phyloP scores from a whole-genome alignment of 1,284 basidiomycete genomes.

The Pholiota adiposa region DNA sequence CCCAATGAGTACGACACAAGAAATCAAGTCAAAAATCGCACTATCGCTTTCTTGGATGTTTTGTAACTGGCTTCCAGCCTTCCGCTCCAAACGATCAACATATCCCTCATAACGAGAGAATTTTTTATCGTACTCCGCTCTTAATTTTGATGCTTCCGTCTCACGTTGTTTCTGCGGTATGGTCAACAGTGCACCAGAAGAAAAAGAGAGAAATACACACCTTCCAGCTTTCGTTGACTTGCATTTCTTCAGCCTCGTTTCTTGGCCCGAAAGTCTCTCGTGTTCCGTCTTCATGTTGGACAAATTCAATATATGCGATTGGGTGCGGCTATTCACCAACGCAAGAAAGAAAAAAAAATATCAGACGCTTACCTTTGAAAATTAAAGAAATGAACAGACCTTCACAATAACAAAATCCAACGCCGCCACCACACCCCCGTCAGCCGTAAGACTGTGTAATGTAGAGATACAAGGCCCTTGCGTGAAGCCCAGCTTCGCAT shows the following conservation, averaged over 20 bases:
- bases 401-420: constrained; percentile 81
- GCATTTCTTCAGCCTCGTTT: constrained; percentile 72
- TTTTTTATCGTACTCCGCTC: constrained; percentile 57
- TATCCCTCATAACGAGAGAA: constrained; percentile 51
- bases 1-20: not conserved
- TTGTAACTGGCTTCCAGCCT: constrained; percentile 46
- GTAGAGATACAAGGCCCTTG: constrained; percentile 69
- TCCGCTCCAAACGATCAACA: constrained; percentile 59
- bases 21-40: constrained; percentile 28
- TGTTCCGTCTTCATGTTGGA: constrained; percentile 55
- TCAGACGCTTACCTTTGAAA: not conserved
- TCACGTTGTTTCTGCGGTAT: constrained; percentile 54
- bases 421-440: constrained; percentile 81
- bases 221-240: constrained; percentile 68
- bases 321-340: constrained; percentile 52
- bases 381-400: constrained; percentile 36
- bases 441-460: constrained; percentile 77
- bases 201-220: constrained; percentile 44
- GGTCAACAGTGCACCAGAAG: not conserved
- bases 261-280: constrained; percentile 62
- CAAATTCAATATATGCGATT: constrained; percentile 67
- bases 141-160: constrained; percentile 55
- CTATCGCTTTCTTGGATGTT: constrained; percentile 44
- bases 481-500: constrained; percentile 84
- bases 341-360: not conserved